phyloP scores from a whole-genome alignment of 306 rosid species.

The Corylus avellana region DNA sequence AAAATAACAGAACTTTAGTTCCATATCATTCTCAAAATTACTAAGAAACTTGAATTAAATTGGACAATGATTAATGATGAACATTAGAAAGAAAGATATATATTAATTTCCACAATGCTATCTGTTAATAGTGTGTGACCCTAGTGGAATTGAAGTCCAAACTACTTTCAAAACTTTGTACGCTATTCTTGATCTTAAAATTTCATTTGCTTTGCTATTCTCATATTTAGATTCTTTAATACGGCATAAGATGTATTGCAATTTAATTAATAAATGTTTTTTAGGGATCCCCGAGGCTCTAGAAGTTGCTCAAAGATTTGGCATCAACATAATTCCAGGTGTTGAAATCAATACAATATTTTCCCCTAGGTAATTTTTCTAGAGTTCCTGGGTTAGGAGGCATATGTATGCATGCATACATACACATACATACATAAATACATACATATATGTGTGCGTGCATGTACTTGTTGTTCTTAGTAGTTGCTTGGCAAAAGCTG shows the following conservation, averaged over 20 bases:
- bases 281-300: slow-evolving; percentile 87
- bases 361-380: slow-evolving; percentile 56
- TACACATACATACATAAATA: background rate
- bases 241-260: slow-evolving; percentile 14
- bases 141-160: background rate
- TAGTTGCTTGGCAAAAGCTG: background rate
- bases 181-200: background rate
- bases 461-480: background rate
- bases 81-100: background rate
- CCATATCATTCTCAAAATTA: background rate
- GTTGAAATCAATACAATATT: slow-evolving; percentile 88
- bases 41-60: background rate
- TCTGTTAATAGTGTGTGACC: background rate
- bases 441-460: background rate
- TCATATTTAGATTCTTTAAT: slow-evolving; percentile 11
- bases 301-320: slow-evolving; percentile 77
- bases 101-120: background rate
- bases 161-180: background rate
- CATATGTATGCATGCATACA: background rate
- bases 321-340: slow-evolving; percentile 95
- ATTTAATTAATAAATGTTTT: slow-evolving; percentile 56
- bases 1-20: background rate
- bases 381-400: slow-evolving; percentile 11
- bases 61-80: background rate
- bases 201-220: slow-evolving; percentile 1